A percentile compares a stretch with the other conserved stretches of the same genome.
phyloP scores from a whole-genome alignment of 257 asterid genomes.

The Primulina huaijiensis region DNA sequence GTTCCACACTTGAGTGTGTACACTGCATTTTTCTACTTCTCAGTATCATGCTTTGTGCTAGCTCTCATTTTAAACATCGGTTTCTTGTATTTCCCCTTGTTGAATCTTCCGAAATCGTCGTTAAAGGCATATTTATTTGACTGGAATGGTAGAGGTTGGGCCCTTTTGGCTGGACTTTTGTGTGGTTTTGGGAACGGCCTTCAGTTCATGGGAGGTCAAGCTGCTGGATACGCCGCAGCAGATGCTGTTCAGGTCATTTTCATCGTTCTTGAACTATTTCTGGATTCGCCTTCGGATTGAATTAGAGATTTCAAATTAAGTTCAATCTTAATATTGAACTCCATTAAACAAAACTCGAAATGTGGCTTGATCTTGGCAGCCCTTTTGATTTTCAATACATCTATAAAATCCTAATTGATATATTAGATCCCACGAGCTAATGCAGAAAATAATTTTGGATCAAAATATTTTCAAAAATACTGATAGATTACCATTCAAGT shows the following conservation, averaged over 20 bases:
- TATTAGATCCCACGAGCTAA: too few species aligned
- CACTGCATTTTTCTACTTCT: constrained; percentile 93
- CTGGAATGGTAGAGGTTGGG: constrained; percentile 93
- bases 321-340: too few species aligned
- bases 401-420: too few species aligned
- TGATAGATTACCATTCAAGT: too few species aligned
- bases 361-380: too few species aligned
- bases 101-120: constrained; percentile 68
- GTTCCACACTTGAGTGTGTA: constrained; percentile 78
- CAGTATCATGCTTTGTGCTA: constrained; percentile 63
- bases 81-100: constrained; percentile 70
- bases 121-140: constrained; percentile 67
- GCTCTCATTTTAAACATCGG: constrained; percentile 64
- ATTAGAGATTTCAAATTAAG: too few species aligned
- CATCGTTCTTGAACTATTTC: too few species aligned
- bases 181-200: constrained; percentile 97
- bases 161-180: constrained; percentile 80
- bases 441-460: too few species aligned
- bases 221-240: constrained; percentile 99
- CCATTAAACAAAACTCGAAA: too few species aligned
- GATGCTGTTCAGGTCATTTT: constrained; percentile 87
- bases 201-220: constrained; percentile 99
- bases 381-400: too few species aligned
- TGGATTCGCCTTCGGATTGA: too few species aligned
- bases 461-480: too few species aligned